Conservation (phyloP, 2,329 filamentous ascomycete species). For the Cladosporium colombiae region DNA sequence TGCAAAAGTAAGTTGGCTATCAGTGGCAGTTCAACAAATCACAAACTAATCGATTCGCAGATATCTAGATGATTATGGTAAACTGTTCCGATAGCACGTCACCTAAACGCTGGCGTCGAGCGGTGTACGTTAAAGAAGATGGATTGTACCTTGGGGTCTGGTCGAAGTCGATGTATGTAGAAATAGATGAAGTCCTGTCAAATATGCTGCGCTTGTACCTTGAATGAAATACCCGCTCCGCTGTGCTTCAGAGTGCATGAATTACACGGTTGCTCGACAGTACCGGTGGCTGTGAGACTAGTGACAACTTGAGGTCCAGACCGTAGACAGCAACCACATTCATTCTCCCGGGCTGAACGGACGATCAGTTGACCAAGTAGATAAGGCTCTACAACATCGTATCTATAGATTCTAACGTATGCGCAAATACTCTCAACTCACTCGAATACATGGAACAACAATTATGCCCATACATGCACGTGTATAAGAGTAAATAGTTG, state of each 20-base stretch:
- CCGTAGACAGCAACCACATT: too few relatives aligned
- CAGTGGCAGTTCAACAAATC: not conserved
- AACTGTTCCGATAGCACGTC: not conserved
- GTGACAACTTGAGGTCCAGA: too few relatives aligned
- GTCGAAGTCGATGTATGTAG: not conserved
- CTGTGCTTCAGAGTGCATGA: not conserved
- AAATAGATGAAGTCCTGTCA: not conserved
- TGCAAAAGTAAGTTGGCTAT: slow-evolving; percentile 46
- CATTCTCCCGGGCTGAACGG: too few relatives aligned
- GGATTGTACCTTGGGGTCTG: not conserved
- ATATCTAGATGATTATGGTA: slow-evolving; percentile 50
- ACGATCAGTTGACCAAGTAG: not conserved
- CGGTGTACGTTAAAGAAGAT: not conserved
- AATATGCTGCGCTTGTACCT: not conserved
- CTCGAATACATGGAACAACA: too few relatives aligned
- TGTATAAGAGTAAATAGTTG: not conserved
- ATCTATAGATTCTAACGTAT: too few relatives aligned
- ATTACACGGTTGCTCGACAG: not conserved
- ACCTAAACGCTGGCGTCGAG: not conserved
- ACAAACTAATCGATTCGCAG: slow-evolving; percentile 30
- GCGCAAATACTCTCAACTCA: too few relatives aligned
- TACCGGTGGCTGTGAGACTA: too few relatives aligned
- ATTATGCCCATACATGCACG: too few relatives aligned
- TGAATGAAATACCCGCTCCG: not conserved
- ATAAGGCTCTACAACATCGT: not conserved